Conservation (phyloP, 345 rosid species). For the Salix koriyanagi region DNA sequence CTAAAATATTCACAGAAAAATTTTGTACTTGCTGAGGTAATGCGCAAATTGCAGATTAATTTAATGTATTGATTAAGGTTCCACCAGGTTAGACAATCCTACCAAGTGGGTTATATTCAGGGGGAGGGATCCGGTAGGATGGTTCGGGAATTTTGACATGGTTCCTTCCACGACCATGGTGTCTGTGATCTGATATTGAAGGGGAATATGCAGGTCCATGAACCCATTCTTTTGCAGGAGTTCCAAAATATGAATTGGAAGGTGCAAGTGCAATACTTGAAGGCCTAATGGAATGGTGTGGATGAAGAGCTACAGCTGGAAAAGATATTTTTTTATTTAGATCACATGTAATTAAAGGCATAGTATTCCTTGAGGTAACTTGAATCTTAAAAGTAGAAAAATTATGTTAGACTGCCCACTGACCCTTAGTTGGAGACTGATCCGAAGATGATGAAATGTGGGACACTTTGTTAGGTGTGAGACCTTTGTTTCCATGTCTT, state of each 20-base stretch:
- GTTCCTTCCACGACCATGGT: constrained; percentile 26
- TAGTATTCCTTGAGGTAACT: no score
- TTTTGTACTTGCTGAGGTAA: neutral
- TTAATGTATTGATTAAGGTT: neutral
- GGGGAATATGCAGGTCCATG: constrained; percentile 33
- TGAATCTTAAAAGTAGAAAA: neutral
- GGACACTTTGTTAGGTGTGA: constrained; percentile 14
- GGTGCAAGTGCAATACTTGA: constrained; percentile 54
- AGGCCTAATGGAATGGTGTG: constrained; percentile 29
- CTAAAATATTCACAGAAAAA: constrained; percentile 13
- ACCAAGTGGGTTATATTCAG: constrained; percentile 31
- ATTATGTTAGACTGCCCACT: constrained; percentile 1
- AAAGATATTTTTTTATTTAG: neutral
- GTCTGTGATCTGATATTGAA: constrained; percentile 24
- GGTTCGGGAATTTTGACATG: constrained; percentile 26
- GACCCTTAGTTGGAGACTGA: constrained; percentile 32
- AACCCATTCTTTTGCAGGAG: constrained; percentile 24
- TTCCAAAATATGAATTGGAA: constrained; percentile 23
- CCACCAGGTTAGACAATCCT: neutral
- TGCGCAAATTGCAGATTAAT: neutral
- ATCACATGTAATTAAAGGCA: no score
- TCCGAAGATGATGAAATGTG: constrained; percentile 20
- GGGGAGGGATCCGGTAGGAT: constrained; percentile 22
- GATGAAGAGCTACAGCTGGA: constrained; percentile 31
- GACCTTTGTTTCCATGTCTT: constrained; percentile 24